Conservation (phyloP, 495 filamentous ascomycete genomes). For the Glarea lozoyensis region DNA sequence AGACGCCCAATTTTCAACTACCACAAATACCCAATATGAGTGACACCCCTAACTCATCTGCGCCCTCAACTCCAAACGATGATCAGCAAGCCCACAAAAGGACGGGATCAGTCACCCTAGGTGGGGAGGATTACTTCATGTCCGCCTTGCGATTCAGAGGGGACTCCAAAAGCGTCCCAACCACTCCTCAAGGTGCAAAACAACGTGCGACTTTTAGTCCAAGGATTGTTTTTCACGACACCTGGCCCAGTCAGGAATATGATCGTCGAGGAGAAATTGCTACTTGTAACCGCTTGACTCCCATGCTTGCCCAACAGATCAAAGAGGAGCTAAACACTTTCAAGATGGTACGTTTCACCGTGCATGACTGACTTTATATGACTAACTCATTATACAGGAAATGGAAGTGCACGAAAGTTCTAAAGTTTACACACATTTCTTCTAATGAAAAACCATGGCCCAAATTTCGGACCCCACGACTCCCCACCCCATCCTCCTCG, state of each 20-base stretch:
- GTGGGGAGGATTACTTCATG: conserved; percentile 82
- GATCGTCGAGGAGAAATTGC: conserved; percentile 93
- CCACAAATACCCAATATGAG: conserved; percentile 48
- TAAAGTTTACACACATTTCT: conserved; percentile 99
- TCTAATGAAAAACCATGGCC: conserved; percentile 44
- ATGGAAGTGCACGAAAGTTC: conserved; percentile 99
- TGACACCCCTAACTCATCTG: conserved; percentile 74
- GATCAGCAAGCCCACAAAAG: conserved; percentile 55
- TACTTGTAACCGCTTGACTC: conserved; percentile 95
- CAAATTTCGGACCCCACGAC: conserved; percentile 5
- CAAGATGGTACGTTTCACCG: conserved; percentile 73
- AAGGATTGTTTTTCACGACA: conserved; percentile 89
- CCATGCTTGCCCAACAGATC: conserved; percentile 96
- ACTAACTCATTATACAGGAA: conserved; percentile 52
- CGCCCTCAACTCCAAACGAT: conserved; percentile 73
- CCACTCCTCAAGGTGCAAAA: conserved; percentile 56
- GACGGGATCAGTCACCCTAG: conserved; percentile 59
- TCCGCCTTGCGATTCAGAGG: conserved; percentile 57
- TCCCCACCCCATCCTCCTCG: conserved; percentile 14
- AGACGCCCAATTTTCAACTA: conserved; percentile 39
- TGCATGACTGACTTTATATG: conserved; percentile 6
- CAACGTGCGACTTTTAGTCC: conserved; percentile 85
- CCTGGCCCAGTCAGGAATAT: conserved; percentile 91
- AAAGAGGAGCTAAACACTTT: conserved; percentile 99
- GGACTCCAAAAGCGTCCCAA: conserved; percentile 67